These are phyloP conservation scores for Aspergillus vadensis DNA, from an alignment of 2,329 filamentous ascomycete genomes.

Conservation along the genomic window DNA sequence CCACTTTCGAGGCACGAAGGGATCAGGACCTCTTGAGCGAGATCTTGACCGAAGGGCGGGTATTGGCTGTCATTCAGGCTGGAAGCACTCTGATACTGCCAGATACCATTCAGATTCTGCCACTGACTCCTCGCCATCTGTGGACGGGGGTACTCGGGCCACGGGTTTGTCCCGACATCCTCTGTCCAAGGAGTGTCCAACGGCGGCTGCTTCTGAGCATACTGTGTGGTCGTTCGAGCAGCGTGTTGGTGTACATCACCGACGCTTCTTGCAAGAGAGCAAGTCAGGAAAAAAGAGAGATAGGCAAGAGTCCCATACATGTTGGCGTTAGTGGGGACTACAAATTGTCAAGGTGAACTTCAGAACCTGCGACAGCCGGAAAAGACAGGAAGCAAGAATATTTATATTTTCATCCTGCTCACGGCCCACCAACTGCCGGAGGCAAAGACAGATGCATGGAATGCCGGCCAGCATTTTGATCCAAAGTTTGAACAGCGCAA, in stretches of 20 bases:
- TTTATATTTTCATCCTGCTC: neutral
- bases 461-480: neutral
- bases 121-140: constrained; percentile 50
- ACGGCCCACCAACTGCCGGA: neutral
- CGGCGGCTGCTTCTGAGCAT: constrained; percentile 46
- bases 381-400: neutral
- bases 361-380: too few relatives aligned
- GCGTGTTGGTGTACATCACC: neutral
- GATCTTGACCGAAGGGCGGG: constrained; percentile 49
- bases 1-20: constrained; percentile 59
- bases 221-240: constrained; percentile 22
- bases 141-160: constrained; percentile 54
- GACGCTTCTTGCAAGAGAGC: neutral
- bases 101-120: constrained; percentile 54
- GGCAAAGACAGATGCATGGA: neutral
- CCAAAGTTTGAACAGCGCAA: neutral
- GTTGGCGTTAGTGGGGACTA: neutral
- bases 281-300: neutral
- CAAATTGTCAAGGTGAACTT: neutral
- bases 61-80: constrained; percentile 40
- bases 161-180: constrained; percentile 51
- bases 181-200: constrained; percentile 50
- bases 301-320: constrained; percentile 2
- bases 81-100: constrained; percentile 48
- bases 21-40: constrained; percentile 51